Base-by-base conservation (phyloP, 2,329 filamentous ascomycete species). In the Cyphellophora europaea region DNA sequence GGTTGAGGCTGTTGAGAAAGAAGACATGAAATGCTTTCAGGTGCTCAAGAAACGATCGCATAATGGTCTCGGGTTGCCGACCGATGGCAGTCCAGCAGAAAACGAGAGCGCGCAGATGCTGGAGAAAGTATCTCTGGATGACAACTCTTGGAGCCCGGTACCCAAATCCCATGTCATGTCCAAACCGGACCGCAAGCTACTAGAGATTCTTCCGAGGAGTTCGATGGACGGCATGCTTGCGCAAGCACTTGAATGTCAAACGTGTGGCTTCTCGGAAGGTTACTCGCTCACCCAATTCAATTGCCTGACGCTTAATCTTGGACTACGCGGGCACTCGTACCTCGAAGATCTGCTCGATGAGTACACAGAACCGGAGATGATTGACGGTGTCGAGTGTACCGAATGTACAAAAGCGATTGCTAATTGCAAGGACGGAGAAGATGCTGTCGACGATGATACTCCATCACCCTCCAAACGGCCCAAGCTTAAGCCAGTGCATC, bases 211-310 rank as follows among this genome's bases (percentile, higher is more conserved):
- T n/a, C n/a, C n/a, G n/a, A n/a, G n/a, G 30, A 94, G 91, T 48
- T 91, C 91, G 0, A 65, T 96, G 2, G 87, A 96, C 55, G 91
- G 91, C 0, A 64, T 93, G 13, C 69, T 87, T 6, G 89, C 88
- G 1, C 89, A 96, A 58, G 74, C 87, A 25, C 87, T 96, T 1
- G 83, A 84, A 0, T 98, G 91, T 56, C 79, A 83, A 36, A 69
- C 70, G 30, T 98, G 91, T 54, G 85, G 86, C 5, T 82, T 83
- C 59, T 87, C 85, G 0, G 87, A 94, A 49, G 88, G 88, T 1
- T 68, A 95, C 11, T 87, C 83, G 2, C 75, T 96, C 62, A 93
- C 86, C 13, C 86, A 87, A 0, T 96, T 96, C 67, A 95, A 91
- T 53, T 95, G 87, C 52, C 65, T 96, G 30, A 95, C 89, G 0